Base-by-base conservation (phyloP, 768 basidiomycete genomes). In the Collybiopsis luxurians region DNA sequence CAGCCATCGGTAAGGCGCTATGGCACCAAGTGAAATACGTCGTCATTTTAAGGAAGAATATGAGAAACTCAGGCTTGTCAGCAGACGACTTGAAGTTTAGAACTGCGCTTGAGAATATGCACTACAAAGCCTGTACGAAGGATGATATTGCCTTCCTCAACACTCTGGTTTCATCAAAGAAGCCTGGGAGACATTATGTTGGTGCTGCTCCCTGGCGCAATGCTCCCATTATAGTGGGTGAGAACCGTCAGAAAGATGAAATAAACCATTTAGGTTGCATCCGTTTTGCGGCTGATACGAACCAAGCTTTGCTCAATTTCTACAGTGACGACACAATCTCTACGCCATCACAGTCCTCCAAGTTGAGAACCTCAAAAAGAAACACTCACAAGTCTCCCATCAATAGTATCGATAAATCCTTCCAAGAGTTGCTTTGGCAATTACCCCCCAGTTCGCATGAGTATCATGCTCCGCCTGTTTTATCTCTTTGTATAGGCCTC, bases 131-230 rank as follows among this genome's bases (percentile, higher is more conserved):
- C 0, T 79, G 77, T 60, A 77, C 73, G 1, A 69, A 63, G 19
- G 31, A 34, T 6, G 77, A 80, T 58, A 56, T 79, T 9, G 30
- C 17, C 0, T 74, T 77, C 57, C 56, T 79, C 2, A 27, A 59
- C 7, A 64, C 64, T 7, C n/a, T 64, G 11, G 55, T 74, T 21
- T 56, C 55, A 7, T 12, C 45, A 24, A 39, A 44, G 3, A 26
- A n/a, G 19, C 39, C 39, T 27, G 51, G 12, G 38, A 26, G 74
- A 97, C 97, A 69, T 98, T 59, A 45, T 10, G 31, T 70, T 2
- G 46, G 28, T 48, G 40, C 66, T 30, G 24, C 34, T 1, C 21
- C 58, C 1, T 71, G 71, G 47, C 27, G 67, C 28, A 55, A 72
- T 64, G 67, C 70, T 0, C 67, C 73, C 9, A 62, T 75, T 5